phyloP scores from a whole-genome alignment of 768 basidiomycete genomes.

The Hericium erinaceus region DNA sequence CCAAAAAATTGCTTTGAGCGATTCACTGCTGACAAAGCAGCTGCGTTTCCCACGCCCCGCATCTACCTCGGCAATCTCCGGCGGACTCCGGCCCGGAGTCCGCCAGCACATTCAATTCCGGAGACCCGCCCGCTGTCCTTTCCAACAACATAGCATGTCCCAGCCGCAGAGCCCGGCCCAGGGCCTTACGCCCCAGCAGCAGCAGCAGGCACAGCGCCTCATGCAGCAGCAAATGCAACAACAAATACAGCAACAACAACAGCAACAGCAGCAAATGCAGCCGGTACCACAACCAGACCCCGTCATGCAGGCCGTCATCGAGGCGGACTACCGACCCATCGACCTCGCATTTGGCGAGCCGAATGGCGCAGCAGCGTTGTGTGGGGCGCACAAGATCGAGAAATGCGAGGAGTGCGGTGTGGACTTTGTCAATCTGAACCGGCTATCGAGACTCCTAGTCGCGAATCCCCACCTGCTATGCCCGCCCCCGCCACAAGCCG shows the following conservation, averaged over 20 bases:
- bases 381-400: constrained; percentile 58
- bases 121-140: background rate
- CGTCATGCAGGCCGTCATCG: constrained; percentile 65
- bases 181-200: background rate
- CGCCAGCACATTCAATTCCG: background rate
- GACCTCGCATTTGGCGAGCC: constrained; percentile 43
- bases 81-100: background rate
- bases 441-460: constrained; percentile 60
- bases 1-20: constrained; percentile 11
- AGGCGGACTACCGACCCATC: constrained; percentile 57
- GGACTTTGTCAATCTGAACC: constrained; percentile 71
- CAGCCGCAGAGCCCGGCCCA: background rate
- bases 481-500: constrained; percentile 72
- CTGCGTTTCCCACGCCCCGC: constrained; percentile 5
- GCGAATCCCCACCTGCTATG: constrained; percentile 64
- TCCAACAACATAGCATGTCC: background rate
- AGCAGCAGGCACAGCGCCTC: background rate
- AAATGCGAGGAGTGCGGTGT: constrained; percentile 65
- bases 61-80: constrained; percentile 20
- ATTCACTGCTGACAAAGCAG: constrained; percentile 9
- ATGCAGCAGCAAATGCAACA: constrained; percentile 36
- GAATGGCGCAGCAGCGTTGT: constrained; percentile 49
- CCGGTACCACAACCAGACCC: constrained; percentile 54
- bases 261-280: constrained; percentile 31
- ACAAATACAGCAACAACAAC: constrained; percentile 21